Percentiles rank a stretch among this genome's conserved stretches.
phyloP scores from a whole-genome alignment of 1,284 basidiomycete genomes.

The Sphaerobolus stellatus region DNA sequence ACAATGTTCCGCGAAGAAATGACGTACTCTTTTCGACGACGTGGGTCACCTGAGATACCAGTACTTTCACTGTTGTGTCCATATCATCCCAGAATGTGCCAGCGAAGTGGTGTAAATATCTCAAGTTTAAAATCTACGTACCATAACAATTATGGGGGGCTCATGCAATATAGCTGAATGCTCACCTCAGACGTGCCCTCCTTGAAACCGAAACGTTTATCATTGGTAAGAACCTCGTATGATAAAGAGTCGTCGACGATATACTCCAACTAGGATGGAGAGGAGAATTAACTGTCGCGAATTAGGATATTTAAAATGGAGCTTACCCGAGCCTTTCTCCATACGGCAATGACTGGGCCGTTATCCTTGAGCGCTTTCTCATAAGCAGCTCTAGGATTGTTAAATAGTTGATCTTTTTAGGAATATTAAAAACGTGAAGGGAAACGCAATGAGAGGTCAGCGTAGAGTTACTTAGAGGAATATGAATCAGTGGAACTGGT shows the following conservation, averaged over 20 bases:
- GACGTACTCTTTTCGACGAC: no score
- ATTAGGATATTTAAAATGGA: not conserved
- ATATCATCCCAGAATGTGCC: not conserved
- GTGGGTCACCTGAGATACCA: no score
- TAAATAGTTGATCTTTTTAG: no score
- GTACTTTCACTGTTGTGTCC: no score
- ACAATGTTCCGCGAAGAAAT: not conserved
- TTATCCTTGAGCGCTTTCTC: conserved; percentile 28
- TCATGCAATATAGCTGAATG: not conserved
- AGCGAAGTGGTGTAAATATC: not conserved
- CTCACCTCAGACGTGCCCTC: conserved; percentile 32
- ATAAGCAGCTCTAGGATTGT: conserved; percentile 31
- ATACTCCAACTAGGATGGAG: conserved; percentile 31
- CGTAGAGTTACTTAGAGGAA: no score
- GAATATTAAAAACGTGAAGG: no score
- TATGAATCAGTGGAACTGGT: no score
- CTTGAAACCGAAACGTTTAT: conserved; percentile 36
- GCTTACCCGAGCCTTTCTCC: conserved; percentile 32
- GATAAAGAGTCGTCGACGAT: conserved; percentile 25
- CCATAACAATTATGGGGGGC: not conserved
- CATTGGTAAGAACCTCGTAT: conserved; percentile 30
- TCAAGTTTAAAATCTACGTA: no score
- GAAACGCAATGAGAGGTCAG: no score
- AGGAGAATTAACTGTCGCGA: not conserved
- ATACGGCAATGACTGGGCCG: conserved; percentile 34